Evolutionary conservation across 495 filamentous ascomycete species (phyloP), one percentile per base, ranked within the genome.

Genomic region (Xylaria bambusicola): DNA sequence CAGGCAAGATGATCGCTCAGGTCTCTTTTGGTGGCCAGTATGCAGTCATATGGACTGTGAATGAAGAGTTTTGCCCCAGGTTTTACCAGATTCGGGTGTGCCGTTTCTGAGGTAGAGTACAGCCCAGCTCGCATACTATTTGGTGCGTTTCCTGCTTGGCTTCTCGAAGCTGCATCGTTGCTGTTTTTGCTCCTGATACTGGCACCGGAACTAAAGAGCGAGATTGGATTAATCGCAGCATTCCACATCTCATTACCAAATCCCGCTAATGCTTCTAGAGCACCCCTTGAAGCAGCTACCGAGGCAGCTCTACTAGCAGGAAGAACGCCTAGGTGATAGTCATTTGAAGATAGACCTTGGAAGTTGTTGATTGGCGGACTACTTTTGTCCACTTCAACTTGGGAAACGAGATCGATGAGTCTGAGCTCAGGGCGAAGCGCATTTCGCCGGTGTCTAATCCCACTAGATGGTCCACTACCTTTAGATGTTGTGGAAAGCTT

Each of bases 11-110:
- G 92, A 69, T 98, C 94, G 0, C 84, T 73, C 12, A 92, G 77
- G 62, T 96, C 93, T 61, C 94, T 78, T 65, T 91, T 91, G 0
- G 93, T 88, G 0, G 91, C 89, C 54, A 96, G 78, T 21, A 97
- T 84, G 62, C 92, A 96, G 73, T 98, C 94, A 63, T 94, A 98
- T 1, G 95, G 95, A 65, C 92, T 97, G 51, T 95, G 91, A 29
- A 98, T 88, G 69, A 96, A 97, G 24, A 98, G 90, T 64, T 97
- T 98, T 61, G 92, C 82, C 0, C 94, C 93, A 6, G 85, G 82
- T 15, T 84, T 85, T 45, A 69, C 63, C 8, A 83, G 72, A 53
- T 77, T 74, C 1, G 78, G 75, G 62, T 82, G 78, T 1, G 72
- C 70, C 3, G 73, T 65, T 46, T 58, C 58, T 21, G 49, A 64